A percentile compares a stretch with the other conserved stretches of the same genome.
Evolutionary conservation across 179 eudicot species (phyloP).

Genomic region (Spergularia azorica): DNA sequence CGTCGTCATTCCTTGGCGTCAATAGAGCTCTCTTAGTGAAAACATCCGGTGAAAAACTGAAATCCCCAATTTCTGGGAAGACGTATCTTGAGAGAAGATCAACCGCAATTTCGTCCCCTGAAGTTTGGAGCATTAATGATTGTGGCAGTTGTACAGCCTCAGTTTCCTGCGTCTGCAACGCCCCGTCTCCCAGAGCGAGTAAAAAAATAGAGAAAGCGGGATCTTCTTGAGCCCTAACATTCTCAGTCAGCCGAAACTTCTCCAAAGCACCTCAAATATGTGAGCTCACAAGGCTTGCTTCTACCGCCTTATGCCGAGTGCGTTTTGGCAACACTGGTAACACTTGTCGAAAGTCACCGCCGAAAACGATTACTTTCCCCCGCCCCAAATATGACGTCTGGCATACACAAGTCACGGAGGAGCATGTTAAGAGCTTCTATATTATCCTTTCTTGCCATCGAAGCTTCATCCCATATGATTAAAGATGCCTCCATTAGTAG

Average conservation of each 20-base stretch:
- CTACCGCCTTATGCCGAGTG: neutral
- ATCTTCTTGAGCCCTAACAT: conserved; percentile 22
- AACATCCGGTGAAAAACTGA: neutral
- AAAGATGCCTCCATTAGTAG: neutral
- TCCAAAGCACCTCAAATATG: neutral
- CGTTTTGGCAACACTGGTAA: neutral
- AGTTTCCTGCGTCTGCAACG: neutral
- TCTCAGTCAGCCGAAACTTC: conserved; percentile 1
- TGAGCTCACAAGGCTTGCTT: conserved; percentile 18
- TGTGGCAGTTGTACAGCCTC: neutral
- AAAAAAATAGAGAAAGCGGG: conserved; percentile 13
- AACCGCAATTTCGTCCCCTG: neutral
- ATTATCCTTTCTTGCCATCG: neutral
- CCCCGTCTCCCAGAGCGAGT: conserved; percentile 23
- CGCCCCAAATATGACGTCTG: neutral
- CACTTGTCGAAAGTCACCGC: neutral
- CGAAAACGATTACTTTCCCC: neutral
- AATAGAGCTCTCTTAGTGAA: neutral
- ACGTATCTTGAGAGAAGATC: neutral
- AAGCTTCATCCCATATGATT: conserved; percentile 8
- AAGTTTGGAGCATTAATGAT: neutral
- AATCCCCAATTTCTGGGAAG: neutral
- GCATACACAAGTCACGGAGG: no score
- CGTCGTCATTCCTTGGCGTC: conserved; percentile 2
- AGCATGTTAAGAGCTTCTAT: neutral